Conservation (phyloP, 1,284 basidiomycete species). For the Papiliotrema laurentii region DNA sequence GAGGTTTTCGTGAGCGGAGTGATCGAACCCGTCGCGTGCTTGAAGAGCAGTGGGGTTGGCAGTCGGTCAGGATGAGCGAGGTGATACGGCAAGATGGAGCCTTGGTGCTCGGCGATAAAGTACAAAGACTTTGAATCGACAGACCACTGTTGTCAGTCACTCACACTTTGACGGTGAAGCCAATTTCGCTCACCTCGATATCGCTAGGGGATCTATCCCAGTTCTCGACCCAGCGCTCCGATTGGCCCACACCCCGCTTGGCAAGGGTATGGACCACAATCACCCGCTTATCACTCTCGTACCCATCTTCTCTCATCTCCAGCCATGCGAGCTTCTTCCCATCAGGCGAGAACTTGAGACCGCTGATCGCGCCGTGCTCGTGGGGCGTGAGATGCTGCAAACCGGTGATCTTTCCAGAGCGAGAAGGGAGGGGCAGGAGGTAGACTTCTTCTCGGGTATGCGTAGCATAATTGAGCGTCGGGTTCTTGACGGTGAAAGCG, state of each 20-base stretch:
- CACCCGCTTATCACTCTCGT: slow-evolving; percentile 63
- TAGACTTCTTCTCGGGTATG: slow-evolving; percentile 51
- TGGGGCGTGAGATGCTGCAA: slow-evolving; percentile 62
- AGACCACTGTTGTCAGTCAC: slow-evolving; percentile 57
- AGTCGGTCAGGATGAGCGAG: slow-evolving; percentile 28
- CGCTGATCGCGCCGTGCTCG: slow-evolving; percentile 71
- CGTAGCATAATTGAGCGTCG: slow-evolving; percentile 61
- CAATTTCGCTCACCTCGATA: slow-evolving; percentile 53
- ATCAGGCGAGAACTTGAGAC: slow-evolving; percentile 61
- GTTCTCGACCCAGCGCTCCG: slow-evolving; percentile 54
- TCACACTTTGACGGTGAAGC: neutral
- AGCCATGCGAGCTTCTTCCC: slow-evolving; percentile 77
- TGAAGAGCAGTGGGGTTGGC: slow-evolving; percentile 38
- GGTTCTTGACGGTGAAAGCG: slow-evolving; percentile 80
- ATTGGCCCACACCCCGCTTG: slow-evolving; percentile 36
- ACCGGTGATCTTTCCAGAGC: slow-evolving; percentile 4
- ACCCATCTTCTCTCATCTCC: slow-evolving; percentile 77
- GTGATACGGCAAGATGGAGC: slow-evolving; percentile 48
- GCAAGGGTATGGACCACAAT: slow-evolving; percentile 66
- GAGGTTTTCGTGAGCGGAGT: slow-evolving; percentile 19
- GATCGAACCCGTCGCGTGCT: slow-evolving; percentile 29
- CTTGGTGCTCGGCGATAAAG: slow-evolving; percentile 69
- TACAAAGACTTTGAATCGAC: slow-evolving; percentile 65
- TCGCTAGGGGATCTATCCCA: slow-evolving; percentile 76
- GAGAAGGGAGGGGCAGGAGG: slow-evolving; percentile 33